A percentile compares a stretch with the other conserved stretches of the same genome.
phyloP scores from a whole-genome alignment of 495 filamentous ascomycete genomes.

The Pyrenula massariospora region DNA sequence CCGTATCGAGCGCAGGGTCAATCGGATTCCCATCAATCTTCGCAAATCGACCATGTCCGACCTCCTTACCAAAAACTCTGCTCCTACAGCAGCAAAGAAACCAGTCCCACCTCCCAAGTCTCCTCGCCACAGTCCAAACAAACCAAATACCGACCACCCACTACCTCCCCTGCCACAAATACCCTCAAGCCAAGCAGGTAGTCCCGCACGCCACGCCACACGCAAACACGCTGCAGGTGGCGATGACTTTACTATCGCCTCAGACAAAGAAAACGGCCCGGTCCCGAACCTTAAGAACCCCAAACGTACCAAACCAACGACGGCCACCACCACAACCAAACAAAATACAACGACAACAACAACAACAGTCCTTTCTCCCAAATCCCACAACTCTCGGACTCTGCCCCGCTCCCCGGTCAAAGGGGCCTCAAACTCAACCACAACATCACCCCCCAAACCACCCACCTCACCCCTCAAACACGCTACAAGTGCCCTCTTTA shows the following conservation, averaged over 20 bases:
- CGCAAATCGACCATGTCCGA: conserved; percentile 79
- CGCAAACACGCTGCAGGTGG: conserved; percentile 52
- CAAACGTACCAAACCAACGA: conserved; percentile 36
- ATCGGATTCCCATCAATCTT: conserved; percentile 73
- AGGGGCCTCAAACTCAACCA: conserved; percentile 1
- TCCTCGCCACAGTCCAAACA: neutral
- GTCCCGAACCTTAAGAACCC: conserved; percentile 52
- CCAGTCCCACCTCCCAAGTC: conserved; percentile 17
- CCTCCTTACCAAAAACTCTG: conserved; percentile 46
- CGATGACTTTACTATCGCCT: conserved; percentile 19
- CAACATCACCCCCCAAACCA: conserved; percentile 30
- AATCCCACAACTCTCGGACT: conserved; percentile 66
- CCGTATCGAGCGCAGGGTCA: conserved; percentile 87
- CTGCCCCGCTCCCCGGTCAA: conserved; percentile 47
- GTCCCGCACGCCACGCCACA: conserved; percentile 14
- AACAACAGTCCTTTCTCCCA: conserved; percentile 61
- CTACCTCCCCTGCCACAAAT: conserved; percentile 8
- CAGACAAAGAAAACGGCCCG: conserved; percentile 70
- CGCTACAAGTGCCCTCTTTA: conserved; percentile 17
- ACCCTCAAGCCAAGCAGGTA: conserved; percentile 5
- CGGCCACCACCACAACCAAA: conserved; percentile 11
- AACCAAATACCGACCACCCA: conserved; percentile 15
- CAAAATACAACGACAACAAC: conserved; percentile 18
- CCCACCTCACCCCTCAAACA: conserved; percentile 36
- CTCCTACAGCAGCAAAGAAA: conserved; percentile 16